A percentile compares a stretch with the other conserved stretches of the same genome.
phyloP scores from a whole-genome alignment of 176 grass and related monocot species.

The Carex parvula region DNA sequence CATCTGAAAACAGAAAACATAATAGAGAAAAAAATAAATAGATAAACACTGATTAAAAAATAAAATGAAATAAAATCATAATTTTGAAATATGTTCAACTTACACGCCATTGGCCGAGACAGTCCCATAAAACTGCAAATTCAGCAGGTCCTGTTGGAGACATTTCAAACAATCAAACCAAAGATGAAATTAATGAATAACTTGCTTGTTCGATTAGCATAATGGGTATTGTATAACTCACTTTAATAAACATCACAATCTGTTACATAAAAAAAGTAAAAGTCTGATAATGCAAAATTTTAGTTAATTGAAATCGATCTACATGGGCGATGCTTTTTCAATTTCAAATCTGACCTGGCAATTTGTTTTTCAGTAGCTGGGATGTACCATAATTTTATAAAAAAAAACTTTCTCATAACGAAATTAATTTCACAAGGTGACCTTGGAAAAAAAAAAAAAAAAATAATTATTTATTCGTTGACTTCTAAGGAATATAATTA shows the following conservation, averaged over 20 bases:
- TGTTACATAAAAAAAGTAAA: not conserved
- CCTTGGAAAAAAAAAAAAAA: too few relatives aligned
- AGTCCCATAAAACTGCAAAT: conserved; percentile 74
- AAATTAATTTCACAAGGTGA: too few relatives aligned
- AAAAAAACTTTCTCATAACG: too few relatives aligned
- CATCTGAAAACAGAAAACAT: conserved; percentile 32
- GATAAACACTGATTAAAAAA: not conserved
- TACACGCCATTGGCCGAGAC: conserved; percentile 89
- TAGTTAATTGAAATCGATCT: not conserved
- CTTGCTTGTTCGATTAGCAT: not conserved
- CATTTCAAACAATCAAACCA: not conserved
- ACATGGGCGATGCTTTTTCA: too few relatives aligned
- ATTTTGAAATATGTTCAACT: conserved; percentile 13
- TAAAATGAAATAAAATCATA: not conserved
- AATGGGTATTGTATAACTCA: too few relatives aligned
- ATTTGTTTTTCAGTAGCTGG: too few relatives aligned
- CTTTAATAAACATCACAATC: not conserved
- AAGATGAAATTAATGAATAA: conserved; percentile 11
- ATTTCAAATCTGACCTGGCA: too few relatives aligned
- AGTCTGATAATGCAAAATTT: not conserved
- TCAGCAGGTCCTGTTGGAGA: conserved; percentile 56
- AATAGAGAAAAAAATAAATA: conserved; percentile 12
- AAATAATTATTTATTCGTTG: too few relatives aligned
- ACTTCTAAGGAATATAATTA: too few relatives aligned
- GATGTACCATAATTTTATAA: too few relatives aligned